Percentiles rank a stretch among this genome's conserved stretches.
These are phyloP conservation scores for Lecanoromycetidae sp. DNA, from an alignment of 2,329 filamentous ascomycete species.

Conservation along the genomic window DNA sequence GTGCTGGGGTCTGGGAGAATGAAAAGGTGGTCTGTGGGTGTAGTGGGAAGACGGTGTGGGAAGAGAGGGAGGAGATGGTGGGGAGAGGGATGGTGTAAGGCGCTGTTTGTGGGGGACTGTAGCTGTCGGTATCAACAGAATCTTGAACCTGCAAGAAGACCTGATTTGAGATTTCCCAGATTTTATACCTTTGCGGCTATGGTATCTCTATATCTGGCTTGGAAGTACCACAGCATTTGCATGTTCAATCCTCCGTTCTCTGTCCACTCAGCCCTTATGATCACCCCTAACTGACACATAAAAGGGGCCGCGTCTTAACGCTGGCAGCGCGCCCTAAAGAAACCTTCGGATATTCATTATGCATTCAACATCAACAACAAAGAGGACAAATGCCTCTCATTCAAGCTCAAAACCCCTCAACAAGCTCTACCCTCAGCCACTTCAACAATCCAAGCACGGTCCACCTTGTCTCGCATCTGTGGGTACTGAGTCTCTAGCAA, in stretches of 20 bases:
- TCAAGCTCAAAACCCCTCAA: background rate
- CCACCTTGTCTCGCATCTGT: slow-evolving; percentile 10
- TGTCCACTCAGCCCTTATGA: too few relatives aligned
- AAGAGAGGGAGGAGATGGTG: background rate
- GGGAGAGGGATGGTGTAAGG: background rate
- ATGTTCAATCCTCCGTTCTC: too few relatives aligned
- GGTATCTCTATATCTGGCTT: too few relatives aligned
- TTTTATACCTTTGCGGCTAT: too few relatives aligned
- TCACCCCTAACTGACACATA: too few relatives aligned
- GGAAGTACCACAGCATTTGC: too few relatives aligned
- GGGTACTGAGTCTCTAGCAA: slow-evolving; percentile 23
- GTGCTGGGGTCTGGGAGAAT: slow-evolving; percentile 97
- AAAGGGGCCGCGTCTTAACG: too few relatives aligned
- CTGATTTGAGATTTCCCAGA: background rate
- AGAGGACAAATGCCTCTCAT: background rate
- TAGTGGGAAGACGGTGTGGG: background rate
- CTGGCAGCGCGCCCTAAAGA: too few relatives aligned
- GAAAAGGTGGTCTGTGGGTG: slow-evolving; percentile 98
- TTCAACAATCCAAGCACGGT: slow-evolving; percentile 1
- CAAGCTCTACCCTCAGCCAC: background rate
- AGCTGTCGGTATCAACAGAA: background rate
- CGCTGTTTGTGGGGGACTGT: background rate
- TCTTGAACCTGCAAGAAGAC: background rate
- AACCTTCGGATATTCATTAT: too few relatives aligned
- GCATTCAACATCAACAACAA: too few relatives aligned